Percentiles rank a stretch among this genome's conserved stretches.
Conservation (phyloP, 805 yeast species). For the Ogataea methanolica region DNA sequence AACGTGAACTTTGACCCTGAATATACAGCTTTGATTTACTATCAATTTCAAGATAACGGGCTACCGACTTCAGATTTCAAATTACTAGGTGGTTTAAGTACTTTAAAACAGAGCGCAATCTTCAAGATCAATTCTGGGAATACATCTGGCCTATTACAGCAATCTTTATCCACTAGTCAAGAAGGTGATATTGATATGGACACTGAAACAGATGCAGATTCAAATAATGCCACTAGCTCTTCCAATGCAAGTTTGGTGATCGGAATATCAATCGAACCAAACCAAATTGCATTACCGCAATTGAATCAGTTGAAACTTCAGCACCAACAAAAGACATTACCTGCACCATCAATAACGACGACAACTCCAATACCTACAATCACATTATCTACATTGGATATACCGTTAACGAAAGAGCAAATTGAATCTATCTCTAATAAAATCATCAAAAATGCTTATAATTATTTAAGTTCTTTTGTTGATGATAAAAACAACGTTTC, state of each 20-base stretch:
- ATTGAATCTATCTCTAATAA: conserved; percentile 70
- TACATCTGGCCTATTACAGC: conserved; percentile 9
- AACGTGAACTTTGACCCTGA: conserved; percentile 66
- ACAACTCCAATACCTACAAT: conserved; percentile 31
- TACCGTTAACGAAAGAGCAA: conserved; percentile 21
- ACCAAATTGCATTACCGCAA: conserved; percentile 56
- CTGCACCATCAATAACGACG: conserved; percentile 14
- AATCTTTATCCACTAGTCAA: conserved; percentile 3
- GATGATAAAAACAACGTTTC: conserved; percentile 78
- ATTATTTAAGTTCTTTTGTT: conserved; percentile 82
- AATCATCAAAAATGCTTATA: conserved; percentile 89
- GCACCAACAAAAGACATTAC: conserved; percentile 17
- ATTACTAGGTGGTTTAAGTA: conserved; percentile 58
- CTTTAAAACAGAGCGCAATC: conserved; percentile 83
- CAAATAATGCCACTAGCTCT: conserved; percentile 1
- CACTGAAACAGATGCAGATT: conserved; percentile 30
- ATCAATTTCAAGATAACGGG: conserved; percentile 65
- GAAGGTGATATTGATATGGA: conserved; percentile 45
- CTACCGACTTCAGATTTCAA: conserved; percentile 44
- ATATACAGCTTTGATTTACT: conserved; percentile 81
- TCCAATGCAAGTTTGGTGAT: conserved; percentile 32
- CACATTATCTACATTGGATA: conserved; percentile 19
- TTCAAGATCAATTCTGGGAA: conserved; percentile 61
- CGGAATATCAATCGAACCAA: conserved; percentile 90
- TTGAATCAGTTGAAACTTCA: conserved; percentile 31